phyloP scores from a whole-genome alignment of 1,139 yeast genomes.

The Suhomyces wounanorum region DNA sequence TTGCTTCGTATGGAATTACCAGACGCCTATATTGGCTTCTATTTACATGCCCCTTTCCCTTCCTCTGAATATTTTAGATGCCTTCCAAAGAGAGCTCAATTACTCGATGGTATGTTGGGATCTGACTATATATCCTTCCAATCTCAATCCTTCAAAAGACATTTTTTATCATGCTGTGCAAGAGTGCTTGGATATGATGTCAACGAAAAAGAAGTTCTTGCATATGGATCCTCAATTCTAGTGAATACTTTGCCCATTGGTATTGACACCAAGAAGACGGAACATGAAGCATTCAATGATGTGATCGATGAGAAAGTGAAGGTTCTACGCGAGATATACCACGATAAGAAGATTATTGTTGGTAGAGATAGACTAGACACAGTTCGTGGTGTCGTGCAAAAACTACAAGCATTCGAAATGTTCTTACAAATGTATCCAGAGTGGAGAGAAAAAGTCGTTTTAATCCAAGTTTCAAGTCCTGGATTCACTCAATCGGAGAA shows the following conservation, averaged over 20 bases:
- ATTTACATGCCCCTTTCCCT: slow-evolving; percentile 90
- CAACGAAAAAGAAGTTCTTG: slow-evolving; percentile 58
- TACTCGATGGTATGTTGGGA: slow-evolving; percentile 89
- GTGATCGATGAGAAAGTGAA: slow-evolving; percentile 40
- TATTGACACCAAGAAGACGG: slow-evolving; percentile 68
- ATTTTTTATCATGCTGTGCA: slow-evolving; percentile 86
- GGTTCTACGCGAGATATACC: slow-evolving; percentile 66
- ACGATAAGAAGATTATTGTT: slow-evolving; percentile 72
- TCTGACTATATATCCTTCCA: slow-evolving; percentile 87
- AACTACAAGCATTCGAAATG: slow-evolving; percentile 76
- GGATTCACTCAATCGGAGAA: slow-evolving; percentile 58
- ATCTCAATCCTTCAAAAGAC: slow-evolving; percentile 82
- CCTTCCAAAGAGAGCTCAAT: slow-evolving; percentile 74
- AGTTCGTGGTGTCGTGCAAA: slow-evolving; percentile 82
- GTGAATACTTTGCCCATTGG: slow-evolving; percentile 85
- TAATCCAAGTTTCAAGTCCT: slow-evolving; percentile 91
- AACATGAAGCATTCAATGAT: slow-evolving; percentile 53
- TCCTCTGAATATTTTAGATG: slow-evolving; percentile 94
- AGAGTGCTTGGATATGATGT: slow-evolving; percentile 75
- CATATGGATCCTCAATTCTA: slow-evolving; percentile 74
- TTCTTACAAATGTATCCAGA: slow-evolving; percentile 89
- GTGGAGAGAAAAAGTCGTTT: slow-evolving; percentile 83
- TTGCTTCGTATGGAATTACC: slow-evolving; percentile 80
- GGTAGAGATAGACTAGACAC: slow-evolving; percentile 82
- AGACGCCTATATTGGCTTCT: slow-evolving; percentile 78